phyloP scores from a whole-genome alignment of 192 early-diverging fungal genomes.

The Geranomyces variabilis region DNA sequence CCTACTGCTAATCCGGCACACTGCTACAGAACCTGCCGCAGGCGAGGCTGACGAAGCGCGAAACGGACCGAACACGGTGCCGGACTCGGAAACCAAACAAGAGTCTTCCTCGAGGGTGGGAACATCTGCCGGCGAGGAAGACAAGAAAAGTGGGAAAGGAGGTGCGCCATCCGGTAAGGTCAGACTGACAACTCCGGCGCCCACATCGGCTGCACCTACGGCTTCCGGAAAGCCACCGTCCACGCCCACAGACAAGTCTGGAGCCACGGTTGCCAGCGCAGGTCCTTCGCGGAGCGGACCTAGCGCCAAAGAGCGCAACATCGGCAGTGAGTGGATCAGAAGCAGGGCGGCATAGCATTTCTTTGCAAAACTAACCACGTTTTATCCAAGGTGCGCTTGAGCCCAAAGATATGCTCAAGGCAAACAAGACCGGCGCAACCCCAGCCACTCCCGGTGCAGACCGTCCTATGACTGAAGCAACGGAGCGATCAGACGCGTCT shows the following conservation, averaged over 20 bases:
- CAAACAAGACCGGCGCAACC: not conserved
- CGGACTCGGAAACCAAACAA: not conserved
- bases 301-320: conserved; percentile 1
- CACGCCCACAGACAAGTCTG: conserved; percentile 2
- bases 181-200: conserved; percentile 19
- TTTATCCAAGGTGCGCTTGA: not conserved
- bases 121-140: conserved; percentile 16
- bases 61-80: not conserved
- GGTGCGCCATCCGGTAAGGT: conserved; percentile 31
- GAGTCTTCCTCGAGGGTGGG: not conserved
- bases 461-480: conserved; percentile 5
- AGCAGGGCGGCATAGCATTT: not conserved
- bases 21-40: too few species aligned
- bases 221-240: conserved; percentile 18
- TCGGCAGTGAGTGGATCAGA: not conserved
- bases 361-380: too few species aligned
- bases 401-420: not conserved
- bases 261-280: not conserved
- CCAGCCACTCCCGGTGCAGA: not conserved
- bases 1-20: too few species aligned
- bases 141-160: conserved; percentile 33
- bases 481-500: not conserved
- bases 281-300: not conserved
- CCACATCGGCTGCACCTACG: conserved; percentile 4
- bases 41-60: not conserved